Base-by-base conservation (phyloP, 805 yeast genomes). In the Cyberlindnera saturnus region DNA sequence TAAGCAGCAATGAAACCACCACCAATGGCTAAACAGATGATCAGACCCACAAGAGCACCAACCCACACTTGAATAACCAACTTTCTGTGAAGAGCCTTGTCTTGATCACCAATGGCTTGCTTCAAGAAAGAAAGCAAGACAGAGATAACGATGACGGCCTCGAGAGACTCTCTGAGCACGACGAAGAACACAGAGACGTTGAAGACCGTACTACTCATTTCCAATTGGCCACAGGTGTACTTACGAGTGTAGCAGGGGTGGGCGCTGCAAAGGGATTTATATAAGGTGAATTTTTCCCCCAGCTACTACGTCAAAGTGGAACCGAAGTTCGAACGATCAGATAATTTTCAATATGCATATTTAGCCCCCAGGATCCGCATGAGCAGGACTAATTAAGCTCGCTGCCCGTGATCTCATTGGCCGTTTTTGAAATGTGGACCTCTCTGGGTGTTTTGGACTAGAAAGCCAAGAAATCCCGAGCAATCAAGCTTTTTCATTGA, bases 1-100 rank as follows among this genome's bases (percentile, higher is more conserved):
- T 87, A 91, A 18, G 88, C 89, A 65, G 96, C 99, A 62, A 91
- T 90, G 68, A 91, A 90, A 44, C 89, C 96, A 67, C 86, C 83
- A 64, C 99, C 99, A 50, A 91, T 70, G 43, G 79, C 73, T 39
- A 91, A 57, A 82, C 98, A 91, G 40, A 87, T 65, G 23, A 84
- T 51, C 28, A 91, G 71, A 52, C 98, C 99, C 4, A 69, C 38
- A 5, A 68, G 62, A 3, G 93, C 75, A 44, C 99, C 99, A 4
- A 71, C 38, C 96, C 96, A 91, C 40, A 91, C 91, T 62, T 91
- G 98, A 61, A 66, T 69, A n/a, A 73, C 64, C 49, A 91, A 68
- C 43, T 70, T 72, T 52, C 77, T 80, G 66, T 85, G 81, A 15
- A 85, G 67, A 15, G 46, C 56, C 23, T 69, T 67, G 53, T 79